Conservation (phyloP, 1,284 basidiomycete genomes). For the Acaromyces ingoldii region DNA sequence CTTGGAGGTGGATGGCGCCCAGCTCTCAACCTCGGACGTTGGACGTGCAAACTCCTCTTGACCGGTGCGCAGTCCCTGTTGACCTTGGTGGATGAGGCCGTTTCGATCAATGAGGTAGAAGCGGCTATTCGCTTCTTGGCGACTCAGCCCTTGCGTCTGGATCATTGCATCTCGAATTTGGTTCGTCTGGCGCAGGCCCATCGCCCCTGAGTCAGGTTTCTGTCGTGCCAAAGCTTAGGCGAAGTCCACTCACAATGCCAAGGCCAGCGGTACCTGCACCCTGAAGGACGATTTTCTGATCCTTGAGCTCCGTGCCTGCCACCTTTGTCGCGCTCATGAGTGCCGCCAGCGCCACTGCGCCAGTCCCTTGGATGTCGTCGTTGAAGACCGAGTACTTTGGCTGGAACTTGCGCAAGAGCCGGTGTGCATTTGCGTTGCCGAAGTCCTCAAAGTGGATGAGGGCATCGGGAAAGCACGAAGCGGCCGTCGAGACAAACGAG, state of each 20-base stretch:
- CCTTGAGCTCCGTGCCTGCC: conserved; percentile 63
- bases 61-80: background rate
- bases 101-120: conserved; percentile 53
- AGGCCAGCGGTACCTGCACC: conserved; percentile 83
- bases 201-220: no score
- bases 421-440: conserved; percentile 26
- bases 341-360: conserved; percentile 73
- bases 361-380: conserved; percentile 69
- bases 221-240: no score
- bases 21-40: conserved; percentile 49
- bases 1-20: conserved; percentile 52
- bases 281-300: conserved; percentile 83
- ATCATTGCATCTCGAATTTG: conserved; percentile 73
- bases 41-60: conserved; percentile 8
- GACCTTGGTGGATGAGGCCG: conserved; percentile 8
- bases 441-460: conserved; percentile 55
- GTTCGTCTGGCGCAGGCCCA: no score
- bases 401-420: conserved; percentile 12
- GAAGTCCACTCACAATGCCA: conserved; percentile 71
- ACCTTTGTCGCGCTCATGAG: conserved; percentile 78
- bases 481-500: conserved; percentile 10
- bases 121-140: conserved; percentile 60
- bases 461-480: conserved; percentile 44
- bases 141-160: conserved; percentile 56
- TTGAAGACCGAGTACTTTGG: conserved; percentile 57